Evolutionary conservation across 306 rosid genomes (phyloP).

Genomic region (Prunus davidiana): DNA sequence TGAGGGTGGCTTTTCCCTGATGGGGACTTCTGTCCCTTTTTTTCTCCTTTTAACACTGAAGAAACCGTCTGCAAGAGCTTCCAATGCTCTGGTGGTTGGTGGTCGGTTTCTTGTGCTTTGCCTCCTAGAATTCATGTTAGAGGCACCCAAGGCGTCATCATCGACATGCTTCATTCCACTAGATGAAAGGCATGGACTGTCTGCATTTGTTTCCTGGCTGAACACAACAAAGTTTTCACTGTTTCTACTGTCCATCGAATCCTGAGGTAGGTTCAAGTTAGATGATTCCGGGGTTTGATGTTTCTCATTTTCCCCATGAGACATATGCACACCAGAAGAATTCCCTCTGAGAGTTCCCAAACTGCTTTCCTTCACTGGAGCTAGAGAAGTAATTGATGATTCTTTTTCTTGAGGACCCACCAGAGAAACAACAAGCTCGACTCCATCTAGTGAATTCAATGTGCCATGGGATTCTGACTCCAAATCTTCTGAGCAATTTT

Average conservation of each 20-base stretch:
- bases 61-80: constrained; percentile 60
- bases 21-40: constrained; percentile 21
- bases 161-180: constrained; percentile 18
- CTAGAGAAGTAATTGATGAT: constrained; percentile 25
- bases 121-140: constrained; percentile 46
- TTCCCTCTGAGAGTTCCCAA: constrained; percentile 9
- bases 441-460: constrained; percentile 32
- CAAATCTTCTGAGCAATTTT: constrained; percentile 35
- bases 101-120: constrained; percentile 80
- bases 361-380: constrained; percentile 25
- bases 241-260: constrained; percentile 27
- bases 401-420: constrained; percentile 26
- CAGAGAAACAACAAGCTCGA: constrained; percentile 28
- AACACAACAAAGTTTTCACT: constrained; percentile 13
- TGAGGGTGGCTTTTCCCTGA: constrained; percentile 23
- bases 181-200: constrained; percentile 19
- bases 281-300: constrained; percentile 26
- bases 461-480: constrained; percentile 30
- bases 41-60: constrained; percentile 40
- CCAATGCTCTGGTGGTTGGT: constrained; percentile 65
- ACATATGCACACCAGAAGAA: constrained; percentile 22
- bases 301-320: constrained; percentile 34
- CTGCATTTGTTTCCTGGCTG: constrained; percentile 15
- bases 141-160: constrained; percentile 21
- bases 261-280: constrained; percentile 31